phyloP scores from a whole-genome alignment of 2,329 filamentous ascomycete genomes.

The Xylaria polymorpha region DNA sequence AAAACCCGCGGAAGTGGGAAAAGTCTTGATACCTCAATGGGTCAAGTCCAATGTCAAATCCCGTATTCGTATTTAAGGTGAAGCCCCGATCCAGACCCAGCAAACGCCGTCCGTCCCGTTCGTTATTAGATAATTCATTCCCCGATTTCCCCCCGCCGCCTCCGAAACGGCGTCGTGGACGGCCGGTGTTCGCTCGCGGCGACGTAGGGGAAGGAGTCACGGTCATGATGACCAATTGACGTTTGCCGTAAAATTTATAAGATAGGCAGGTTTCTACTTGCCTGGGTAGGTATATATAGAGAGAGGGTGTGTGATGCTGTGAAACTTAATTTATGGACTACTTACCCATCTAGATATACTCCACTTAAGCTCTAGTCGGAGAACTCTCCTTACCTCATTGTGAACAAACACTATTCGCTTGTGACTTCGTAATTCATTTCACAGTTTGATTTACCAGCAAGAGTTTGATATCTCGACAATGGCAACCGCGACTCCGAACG shows the following conservation, averaged over 20 bases:
- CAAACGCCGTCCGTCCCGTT: slow-evolving; percentile 18
- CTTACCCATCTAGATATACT: background rate
- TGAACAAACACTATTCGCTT: background rate
- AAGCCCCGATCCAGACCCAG: slow-evolving; percentile 11
- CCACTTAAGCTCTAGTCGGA: background rate
- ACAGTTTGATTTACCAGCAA: background rate
- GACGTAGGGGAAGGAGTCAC: background rate
- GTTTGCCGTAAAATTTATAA: background rate
- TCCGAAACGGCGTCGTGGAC: background rate
- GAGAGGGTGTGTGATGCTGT: no score
- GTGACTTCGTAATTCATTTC: background rate
- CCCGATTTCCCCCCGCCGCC: slow-evolving; percentile 1
- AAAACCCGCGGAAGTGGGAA: background rate
- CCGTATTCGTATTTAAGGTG: slow-evolving; percentile 1
- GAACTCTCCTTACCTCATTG: background rate
- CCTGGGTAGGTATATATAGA: background rate
- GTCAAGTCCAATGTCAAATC: background rate
- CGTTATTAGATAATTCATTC: background rate
- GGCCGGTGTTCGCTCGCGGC: background rate
- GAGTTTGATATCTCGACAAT: slow-evolving; percentile 30
- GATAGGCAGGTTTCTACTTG: no score
- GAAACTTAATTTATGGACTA: background rate
- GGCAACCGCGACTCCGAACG: slow-evolving; percentile 38
- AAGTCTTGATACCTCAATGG: background rate
- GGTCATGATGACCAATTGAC: background rate